A percentile compares a stretch with the other conserved stretches of the same genome.
Evolutionary conservation across 2,329 filamentous ascomycete genomes (phyloP).

Genomic region (Leptographium flavum): DNA sequence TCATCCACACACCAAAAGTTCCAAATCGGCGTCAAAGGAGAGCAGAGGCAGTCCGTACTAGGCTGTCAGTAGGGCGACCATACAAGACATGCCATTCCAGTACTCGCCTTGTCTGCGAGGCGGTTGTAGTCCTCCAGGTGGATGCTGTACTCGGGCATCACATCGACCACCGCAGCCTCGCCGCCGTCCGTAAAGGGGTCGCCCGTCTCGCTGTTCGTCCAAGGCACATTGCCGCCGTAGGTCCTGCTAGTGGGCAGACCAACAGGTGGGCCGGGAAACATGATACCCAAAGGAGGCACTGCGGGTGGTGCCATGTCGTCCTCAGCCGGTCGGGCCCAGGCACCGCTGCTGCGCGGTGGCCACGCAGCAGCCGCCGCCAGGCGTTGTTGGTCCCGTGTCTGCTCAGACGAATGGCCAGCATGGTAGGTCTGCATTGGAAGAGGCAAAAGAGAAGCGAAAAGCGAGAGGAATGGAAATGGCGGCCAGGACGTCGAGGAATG

Average conservation of each 20-base stretch:
- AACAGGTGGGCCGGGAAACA: not conserved
- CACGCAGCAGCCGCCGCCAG: not conserved
- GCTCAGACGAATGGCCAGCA: not conserved
- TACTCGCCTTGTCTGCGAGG: conserved; percentile 38
- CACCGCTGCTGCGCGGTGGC: not conserved
- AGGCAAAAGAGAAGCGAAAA: not conserved
- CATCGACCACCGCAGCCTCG: no score
- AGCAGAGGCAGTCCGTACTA: conserved; percentile 39
- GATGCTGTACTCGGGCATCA: conserved; percentile 22
- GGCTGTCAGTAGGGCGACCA: conserved; percentile 1
- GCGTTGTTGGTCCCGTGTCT: not conserved
- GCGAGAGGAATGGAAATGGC: no score
- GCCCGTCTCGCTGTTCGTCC: conserved; percentile 33
- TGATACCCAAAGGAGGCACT: not conserved
- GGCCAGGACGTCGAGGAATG: no score
- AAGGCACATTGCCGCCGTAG: conserved; percentile 37
- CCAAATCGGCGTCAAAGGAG: conserved; percentile 20
- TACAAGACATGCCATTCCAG: not conserved
- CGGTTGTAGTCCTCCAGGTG: conserved; percentile 47
- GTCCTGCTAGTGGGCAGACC: not conserved
- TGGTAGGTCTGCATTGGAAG: not conserved
- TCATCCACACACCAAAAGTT: not conserved
- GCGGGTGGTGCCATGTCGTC: not conserved
- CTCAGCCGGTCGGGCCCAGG: not conserved
- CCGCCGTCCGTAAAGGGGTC: conserved; percentile 33